Evolutionary conservation across 208 protist genomes (phyloP).

Genomic region (Vickermania spadyakhi): DNA sequence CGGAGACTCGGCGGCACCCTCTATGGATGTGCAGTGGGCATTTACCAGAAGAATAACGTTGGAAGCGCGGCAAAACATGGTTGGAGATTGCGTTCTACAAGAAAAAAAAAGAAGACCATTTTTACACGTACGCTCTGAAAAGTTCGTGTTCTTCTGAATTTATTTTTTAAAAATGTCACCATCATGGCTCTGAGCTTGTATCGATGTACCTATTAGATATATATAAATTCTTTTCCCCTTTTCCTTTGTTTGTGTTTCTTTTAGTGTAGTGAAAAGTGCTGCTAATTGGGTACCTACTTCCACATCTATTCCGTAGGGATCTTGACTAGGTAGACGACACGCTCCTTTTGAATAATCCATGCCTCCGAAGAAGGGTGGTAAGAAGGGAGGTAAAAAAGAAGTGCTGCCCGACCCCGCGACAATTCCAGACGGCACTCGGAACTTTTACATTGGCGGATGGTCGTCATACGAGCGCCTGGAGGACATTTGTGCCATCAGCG

Average conservation of each 20-base stretch:
- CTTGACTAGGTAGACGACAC: neutral
- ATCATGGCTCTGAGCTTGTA: too few relatives aligned
- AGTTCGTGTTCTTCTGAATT: too few relatives aligned
- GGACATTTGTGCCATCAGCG: constrained; percentile 37
- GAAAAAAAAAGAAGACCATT: too few relatives aligned
- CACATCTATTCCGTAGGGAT: neutral
- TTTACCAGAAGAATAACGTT: too few relatives aligned
- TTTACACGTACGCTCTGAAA: too few relatives aligned
- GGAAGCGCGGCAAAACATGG: too few relatives aligned
- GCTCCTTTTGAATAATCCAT: neutral
- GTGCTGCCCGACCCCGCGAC: constrained; percentile 46
- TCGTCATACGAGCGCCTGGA: constrained; percentile 44
- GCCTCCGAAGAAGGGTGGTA: constrained; percentile 18
- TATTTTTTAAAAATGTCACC: too few relatives aligned
- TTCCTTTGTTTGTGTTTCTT: neutral
- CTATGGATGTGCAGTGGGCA: constrained; percentile 76
- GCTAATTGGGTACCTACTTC: too few relatives aligned
- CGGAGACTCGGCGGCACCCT: constrained; percentile 44
- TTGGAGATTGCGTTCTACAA: too few relatives aligned
- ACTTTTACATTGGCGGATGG: constrained; percentile 76
- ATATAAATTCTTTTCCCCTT: neutral
- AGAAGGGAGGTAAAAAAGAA: constrained; percentile 41
- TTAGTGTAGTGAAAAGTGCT: too few relatives aligned
- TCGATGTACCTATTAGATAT: too few relatives aligned
- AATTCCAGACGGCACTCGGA: constrained; percentile 37